Conservation (phyloP, 2,329 filamentous ascomycete species). For the Calycina herbarum region DNA sequence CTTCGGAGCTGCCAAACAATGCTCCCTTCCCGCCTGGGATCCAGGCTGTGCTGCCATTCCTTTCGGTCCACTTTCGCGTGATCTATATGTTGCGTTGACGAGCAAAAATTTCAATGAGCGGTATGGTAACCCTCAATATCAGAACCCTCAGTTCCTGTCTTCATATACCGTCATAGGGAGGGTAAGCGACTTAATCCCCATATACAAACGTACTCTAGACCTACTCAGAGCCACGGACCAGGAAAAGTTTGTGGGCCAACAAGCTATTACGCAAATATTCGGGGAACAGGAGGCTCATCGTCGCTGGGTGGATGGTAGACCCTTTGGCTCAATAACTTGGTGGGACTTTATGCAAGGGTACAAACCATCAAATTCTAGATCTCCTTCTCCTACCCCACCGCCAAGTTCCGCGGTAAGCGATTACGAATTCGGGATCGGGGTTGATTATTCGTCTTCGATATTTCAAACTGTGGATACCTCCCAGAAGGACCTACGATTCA, state of each 20-base stretch:
- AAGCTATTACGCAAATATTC: slow-evolving; percentile 49
- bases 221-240: slow-evolving; percentile 17
- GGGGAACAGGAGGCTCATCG: slow-evolving; percentile 53
- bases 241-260: slow-evolving; percentile 16
- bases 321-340: too few species aligned
- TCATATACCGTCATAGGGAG: slow-evolving; percentile 52
- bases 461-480: slow-evolving; percentile 28
- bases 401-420: background rate
- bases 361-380: background rate
- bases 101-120: slow-evolving; percentile 30
- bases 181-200: slow-evolving; percentile 46
- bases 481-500: slow-evolving; percentile 23
- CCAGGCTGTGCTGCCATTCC: slow-evolving; percentile 55
- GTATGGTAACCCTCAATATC: slow-evolving; percentile 35
- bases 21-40: slow-evolving; percentile 45
- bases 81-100: slow-evolving; percentile 49
- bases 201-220: slow-evolving; percentile 42
- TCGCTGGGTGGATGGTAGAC: background rate
- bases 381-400: background rate
- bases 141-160: slow-evolving; percentile 49
- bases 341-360: too few species aligned
- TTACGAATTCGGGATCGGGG: slow-evolving; percentile 28
- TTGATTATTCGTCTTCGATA: slow-evolving; percentile 28
- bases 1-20: slow-evolving; percentile 56
- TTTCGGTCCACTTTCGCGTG: slow-evolving; percentile 48